Conservation (phyloP, 441 rosid species). For the Arabidopsis hybrid region DNA sequence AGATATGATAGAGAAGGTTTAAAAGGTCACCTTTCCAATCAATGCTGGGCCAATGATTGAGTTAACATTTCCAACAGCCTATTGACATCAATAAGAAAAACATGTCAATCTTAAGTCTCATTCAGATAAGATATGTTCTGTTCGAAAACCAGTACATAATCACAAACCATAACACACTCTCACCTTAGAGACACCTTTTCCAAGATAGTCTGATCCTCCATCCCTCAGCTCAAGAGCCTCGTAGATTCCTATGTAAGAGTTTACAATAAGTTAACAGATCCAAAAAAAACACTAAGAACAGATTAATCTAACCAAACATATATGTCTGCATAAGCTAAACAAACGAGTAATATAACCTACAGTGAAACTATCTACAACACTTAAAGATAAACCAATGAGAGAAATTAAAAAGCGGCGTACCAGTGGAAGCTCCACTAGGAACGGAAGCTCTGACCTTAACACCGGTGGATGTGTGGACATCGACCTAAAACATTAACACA, state of each 20-base stretch:
- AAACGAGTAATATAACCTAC: too few species aligned
- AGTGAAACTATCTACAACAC: too few species aligned
- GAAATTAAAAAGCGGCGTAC: conserved; percentile 46
- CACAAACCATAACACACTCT: background rate
- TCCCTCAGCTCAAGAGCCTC: conserved; percentile 17
- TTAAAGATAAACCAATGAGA: background rate
- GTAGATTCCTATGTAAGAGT: background rate
- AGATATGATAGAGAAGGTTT: background rate
- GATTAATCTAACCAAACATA: conserved; percentile 2
- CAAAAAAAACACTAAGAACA: background rate
- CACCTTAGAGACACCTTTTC: conserved; percentile 16
- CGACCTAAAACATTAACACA: conserved; percentile 54
- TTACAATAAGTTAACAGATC: background rate
- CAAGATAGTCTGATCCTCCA: conserved; percentile 21
- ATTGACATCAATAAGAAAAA: background rate
- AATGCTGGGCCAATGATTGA: conserved; percentile 11
- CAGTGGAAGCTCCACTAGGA: conserved; percentile 96
- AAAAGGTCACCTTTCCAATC: conserved; percentile 18
- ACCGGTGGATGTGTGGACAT: conserved; percentile 60
- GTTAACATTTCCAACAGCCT: conserved; percentile 40
- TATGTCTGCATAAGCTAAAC: background rate
- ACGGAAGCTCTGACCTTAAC: conserved; percentile 72
- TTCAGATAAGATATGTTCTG: background rate
- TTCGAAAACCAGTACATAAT: background rate
- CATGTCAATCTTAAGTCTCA: background rate